A percentile compares a stretch with the other conserved stretches of the same genome.
Evolutionary conservation across 352 stramenopile species (phyloP).

Genomic region (Globisporangium cederbergense): DNA sequence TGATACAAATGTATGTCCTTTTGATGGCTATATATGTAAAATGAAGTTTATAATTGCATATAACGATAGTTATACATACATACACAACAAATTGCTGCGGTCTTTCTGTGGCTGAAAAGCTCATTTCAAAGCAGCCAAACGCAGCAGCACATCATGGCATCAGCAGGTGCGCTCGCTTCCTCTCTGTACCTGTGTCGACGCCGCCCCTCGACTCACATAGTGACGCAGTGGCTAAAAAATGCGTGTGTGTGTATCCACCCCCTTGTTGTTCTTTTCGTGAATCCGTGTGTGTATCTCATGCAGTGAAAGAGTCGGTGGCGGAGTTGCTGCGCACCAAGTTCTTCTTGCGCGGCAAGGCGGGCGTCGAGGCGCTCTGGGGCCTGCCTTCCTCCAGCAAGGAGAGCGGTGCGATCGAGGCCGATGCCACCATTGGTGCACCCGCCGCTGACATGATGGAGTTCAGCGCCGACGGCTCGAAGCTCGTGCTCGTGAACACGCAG

Average conservation of each 20-base stretch:
- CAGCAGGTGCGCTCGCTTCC: not conserved
- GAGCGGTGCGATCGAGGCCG: conserved; percentile 40
- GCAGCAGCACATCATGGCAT: not conserved
- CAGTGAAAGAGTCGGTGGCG: conserved; percentile 13
- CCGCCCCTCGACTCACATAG: not conserved
- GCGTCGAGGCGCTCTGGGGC: conserved; percentile 78
- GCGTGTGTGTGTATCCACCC: not conserved
- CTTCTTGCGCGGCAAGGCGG: conserved; percentile 74
- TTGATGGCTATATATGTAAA: no score
- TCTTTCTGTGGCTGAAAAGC: not conserved
- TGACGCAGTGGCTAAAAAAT: not conserved
- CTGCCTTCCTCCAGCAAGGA: conserved; percentile 52
- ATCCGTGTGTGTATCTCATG: not conserved
- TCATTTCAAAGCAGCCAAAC: conserved; percentile 1
- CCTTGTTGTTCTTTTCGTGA: not conserved
- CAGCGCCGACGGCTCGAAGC: conserved; percentile 55
- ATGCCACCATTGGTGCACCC: conserved; percentile 46
- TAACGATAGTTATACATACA: not conserved
- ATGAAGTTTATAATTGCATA: not conserved
- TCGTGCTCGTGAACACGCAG: conserved; percentile 61
- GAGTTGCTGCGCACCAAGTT: conserved; percentile 69
- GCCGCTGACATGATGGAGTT: conserved; percentile 73
- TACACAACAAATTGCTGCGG: not conserved
- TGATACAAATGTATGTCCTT: not conserved
- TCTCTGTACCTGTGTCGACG: not conserved